Percentiles rank a stretch among this genome's conserved stretches.
Conservation (phyloP, 176 grass and related monocot species). For the Avena sativa region DNA sequence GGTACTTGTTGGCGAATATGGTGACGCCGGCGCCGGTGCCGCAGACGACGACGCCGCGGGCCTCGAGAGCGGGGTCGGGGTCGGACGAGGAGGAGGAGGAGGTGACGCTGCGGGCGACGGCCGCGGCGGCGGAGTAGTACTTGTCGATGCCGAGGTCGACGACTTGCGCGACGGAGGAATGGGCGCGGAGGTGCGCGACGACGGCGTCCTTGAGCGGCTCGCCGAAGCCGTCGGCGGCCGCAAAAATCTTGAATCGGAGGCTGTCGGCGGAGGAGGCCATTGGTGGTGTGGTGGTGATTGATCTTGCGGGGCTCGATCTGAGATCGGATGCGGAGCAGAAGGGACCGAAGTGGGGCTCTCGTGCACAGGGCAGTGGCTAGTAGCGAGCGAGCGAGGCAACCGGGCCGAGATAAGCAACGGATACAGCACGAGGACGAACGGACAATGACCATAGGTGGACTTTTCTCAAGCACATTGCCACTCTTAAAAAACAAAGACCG, state of each 20-base stretch:
- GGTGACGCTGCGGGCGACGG: conserved; percentile 59
- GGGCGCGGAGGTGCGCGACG: conserved; percentile 70
- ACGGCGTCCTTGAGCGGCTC: conserved; percentile 73
- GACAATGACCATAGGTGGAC: too few relatives aligned
- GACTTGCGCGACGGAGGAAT: conserved; percentile 58
- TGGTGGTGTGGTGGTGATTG: not conserved
- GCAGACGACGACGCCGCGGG: conserved; percentile 75
- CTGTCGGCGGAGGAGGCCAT: conserved; percentile 32
- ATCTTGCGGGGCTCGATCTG: not conserved
- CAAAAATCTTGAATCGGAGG: conserved; percentile 67
- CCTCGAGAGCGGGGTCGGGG: conserved; percentile 12
- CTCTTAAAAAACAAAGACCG: too few relatives aligned
- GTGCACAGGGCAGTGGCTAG: not conserved
- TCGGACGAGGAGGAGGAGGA: conserved; percentile 27
- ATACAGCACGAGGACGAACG: not conserved
- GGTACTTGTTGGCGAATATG: conserved; percentile 98
- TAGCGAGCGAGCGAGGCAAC: not conserved
- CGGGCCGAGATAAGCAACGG: not conserved
- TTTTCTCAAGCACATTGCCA: too few relatives aligned
- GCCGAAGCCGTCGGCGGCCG: conserved; percentile 76
- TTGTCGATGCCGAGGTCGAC: conserved; percentile 85
- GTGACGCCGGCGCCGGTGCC: conserved; percentile 86
- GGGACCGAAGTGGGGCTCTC: not conserved
- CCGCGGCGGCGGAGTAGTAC: conserved; percentile 80
- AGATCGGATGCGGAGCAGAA: not conserved